Evolutionary conservation across 495 filamentous ascomycete species (phyloP).

Genomic region (Halenospora varia): DNA sequence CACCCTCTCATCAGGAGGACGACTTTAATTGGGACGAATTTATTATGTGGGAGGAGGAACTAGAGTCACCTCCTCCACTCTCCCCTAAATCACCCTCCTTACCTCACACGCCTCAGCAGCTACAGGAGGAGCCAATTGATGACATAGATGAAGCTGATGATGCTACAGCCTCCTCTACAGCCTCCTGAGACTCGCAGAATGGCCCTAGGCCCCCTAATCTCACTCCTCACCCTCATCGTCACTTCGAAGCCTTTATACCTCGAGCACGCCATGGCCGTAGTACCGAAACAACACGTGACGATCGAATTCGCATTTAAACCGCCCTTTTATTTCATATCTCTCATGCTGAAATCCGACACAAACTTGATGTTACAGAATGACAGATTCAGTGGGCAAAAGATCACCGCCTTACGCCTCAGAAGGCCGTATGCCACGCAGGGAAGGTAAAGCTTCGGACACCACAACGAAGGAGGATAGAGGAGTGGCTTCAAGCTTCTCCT

Average conservation of each 20-base stretch:
- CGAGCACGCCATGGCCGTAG: no score
- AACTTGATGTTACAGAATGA: background rate
- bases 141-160: background rate
- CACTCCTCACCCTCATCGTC: background rate
- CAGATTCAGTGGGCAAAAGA: background rate
- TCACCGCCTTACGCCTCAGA: background rate
- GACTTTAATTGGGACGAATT: background rate
- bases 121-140: no score
- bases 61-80: background rate
- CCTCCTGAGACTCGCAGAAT: background rate
- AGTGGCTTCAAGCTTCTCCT: background rate
- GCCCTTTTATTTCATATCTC: background rate
- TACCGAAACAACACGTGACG: background rate
- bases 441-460: background rate
- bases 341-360: background rate
- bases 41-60: background rate
- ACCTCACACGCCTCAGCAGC: background rate
- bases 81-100: background rate
- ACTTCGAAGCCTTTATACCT: no score
- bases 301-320: background rate
- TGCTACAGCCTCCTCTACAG: background rate
- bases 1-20: background rate
- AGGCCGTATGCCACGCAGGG: background rate
- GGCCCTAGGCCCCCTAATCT: background rate
- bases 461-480: background rate